phyloP scores from a whole-genome alignment of 2,329 filamentous ascomycete species.

The Clonostachys sp. region DNA sequence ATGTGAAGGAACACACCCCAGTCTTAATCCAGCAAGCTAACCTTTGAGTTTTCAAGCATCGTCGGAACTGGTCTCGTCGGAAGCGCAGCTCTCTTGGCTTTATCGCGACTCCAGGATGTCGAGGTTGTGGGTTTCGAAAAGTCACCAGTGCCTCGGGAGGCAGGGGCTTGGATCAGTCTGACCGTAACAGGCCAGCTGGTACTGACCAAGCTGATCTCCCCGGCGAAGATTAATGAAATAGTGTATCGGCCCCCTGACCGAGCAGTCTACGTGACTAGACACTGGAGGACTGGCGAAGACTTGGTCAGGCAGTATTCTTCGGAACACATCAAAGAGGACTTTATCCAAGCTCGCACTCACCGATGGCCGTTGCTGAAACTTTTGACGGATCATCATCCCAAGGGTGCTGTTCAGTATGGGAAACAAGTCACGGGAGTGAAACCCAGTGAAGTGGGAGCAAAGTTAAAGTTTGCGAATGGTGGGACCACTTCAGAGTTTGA shows the following conservation, averaged over 20 bases:
- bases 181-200: background rate
- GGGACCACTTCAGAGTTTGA: background rate
- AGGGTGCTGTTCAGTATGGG: background rate
- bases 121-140: background rate
- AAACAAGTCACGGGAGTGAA: background rate
- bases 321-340: background rate
- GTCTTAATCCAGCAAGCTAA: too few relatives aligned
- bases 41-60: background rate
- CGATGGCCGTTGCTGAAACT: background rate
- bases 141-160: background rate
- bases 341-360: background rate
- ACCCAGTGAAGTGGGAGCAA: background rate
- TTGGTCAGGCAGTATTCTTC: background rate
- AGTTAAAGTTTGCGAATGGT: background rate
- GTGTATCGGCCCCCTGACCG: background rate
- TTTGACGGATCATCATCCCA: background rate
- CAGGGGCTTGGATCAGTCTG: background rate
- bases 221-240: background rate
- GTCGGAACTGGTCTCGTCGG: background rate
- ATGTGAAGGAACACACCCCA: too few relatives aligned
- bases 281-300: background rate
- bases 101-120: background rate
- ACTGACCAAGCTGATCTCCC: background rate
- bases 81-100: background rate
- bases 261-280: background rate